A percentile compares a stretch with the other conserved stretches of the same genome.
phyloP scores from a whole-genome alignment of 1,139 yeast species.

The Saccharomyces hybrid region DNA sequence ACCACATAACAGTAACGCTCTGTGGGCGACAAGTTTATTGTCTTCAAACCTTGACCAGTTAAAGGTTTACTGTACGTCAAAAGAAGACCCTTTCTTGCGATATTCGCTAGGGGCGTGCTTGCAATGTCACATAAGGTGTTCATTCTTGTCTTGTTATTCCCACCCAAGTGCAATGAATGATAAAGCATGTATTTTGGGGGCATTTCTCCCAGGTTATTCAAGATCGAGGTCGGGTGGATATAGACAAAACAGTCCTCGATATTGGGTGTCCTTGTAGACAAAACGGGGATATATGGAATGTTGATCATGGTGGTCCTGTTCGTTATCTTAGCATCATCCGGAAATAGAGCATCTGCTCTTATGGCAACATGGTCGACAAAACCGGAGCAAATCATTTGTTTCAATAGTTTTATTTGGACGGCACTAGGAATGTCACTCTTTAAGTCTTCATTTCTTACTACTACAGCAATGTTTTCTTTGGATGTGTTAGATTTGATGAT shows the following conservation, averaged over 20 bases:
- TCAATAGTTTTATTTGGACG: constrained; percentile 65
- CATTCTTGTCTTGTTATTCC: constrained; percentile 52
- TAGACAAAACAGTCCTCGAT: constrained; percentile 50
- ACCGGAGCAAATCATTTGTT: constrained; percentile 90
- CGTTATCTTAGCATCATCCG: constrained; percentile 53
- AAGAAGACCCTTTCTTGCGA: constrained; percentile 65
- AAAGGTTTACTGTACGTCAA: constrained; percentile 83
- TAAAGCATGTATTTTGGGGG: constrained; percentile 76
- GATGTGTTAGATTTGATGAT: constrained; percentile 61
- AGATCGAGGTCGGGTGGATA: constrained; percentile 70
- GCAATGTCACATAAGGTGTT: constrained; percentile 68
- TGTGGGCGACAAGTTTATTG: constrained; percentile 53
- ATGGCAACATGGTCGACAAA: constrained; percentile 86
- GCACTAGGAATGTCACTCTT: constrained; percentile 63
- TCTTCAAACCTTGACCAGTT: constrained; percentile 77
- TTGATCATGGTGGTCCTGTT: constrained; percentile 53
- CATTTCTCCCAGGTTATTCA: constrained; percentile 41
- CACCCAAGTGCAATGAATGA: constrained; percentile 48
- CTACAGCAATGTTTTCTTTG: constrained; percentile 51
- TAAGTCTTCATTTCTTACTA: constrained; percentile 41
- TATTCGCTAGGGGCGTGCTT: constrained; percentile 67
- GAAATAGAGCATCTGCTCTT: constrained; percentile 60
- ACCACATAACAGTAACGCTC: constrained; percentile 83
- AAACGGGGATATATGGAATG: constrained; percentile 68
- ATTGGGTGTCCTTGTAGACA: constrained; percentile 42